These are phyloP conservation scores for Scutellaria baicalensis DNA, from an alignment of 257 asterid species.

Conservation along the genomic window DNA sequence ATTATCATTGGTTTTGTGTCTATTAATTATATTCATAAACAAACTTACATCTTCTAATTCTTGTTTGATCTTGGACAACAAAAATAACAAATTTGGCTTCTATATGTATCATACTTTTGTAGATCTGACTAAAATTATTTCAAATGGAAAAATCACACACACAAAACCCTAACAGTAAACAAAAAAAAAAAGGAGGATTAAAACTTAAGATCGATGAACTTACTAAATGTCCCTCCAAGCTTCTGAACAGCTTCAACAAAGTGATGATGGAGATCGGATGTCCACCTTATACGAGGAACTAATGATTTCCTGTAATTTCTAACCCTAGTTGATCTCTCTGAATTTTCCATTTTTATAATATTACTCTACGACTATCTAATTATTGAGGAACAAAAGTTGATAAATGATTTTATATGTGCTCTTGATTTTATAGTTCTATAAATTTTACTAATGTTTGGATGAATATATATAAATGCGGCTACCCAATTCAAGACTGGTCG, in stretches of 20 bases:
- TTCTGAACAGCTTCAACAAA: slow-evolving; percentile 31
- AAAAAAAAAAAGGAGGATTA: too few species aligned
- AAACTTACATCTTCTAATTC: too few species aligned
- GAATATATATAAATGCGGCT: slow-evolving; percentile 10
- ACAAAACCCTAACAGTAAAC: background rate
- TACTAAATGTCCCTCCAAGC: slow-evolving; percentile 41
- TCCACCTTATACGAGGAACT: slow-evolving; percentile 36
- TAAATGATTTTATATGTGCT: background rate
- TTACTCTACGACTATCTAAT: background rate
- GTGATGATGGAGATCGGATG: slow-evolving; percentile 37
- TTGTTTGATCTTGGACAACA: too few species aligned
- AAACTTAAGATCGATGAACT: too few species aligned
- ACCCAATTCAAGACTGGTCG: slow-evolving; percentile 20
- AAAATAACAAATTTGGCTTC: too few species aligned
- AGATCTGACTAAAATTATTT: too few species aligned
- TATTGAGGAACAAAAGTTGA: background rate
- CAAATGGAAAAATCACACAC: background rate
- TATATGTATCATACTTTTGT: too few species aligned
- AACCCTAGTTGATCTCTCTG: slow-evolving; percentile 17
- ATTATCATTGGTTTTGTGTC: too few species aligned
- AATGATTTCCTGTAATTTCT: slow-evolving; percentile 33
- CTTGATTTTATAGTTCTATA: background rate
- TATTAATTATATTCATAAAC: too few species aligned
- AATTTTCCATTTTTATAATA: background rate
- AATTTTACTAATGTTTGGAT: background rate